These are phyloP conservation scores for Pyrus betulifolia DNA, from an alignment of 306 rosid species.

Conservation along the genomic window DNA sequence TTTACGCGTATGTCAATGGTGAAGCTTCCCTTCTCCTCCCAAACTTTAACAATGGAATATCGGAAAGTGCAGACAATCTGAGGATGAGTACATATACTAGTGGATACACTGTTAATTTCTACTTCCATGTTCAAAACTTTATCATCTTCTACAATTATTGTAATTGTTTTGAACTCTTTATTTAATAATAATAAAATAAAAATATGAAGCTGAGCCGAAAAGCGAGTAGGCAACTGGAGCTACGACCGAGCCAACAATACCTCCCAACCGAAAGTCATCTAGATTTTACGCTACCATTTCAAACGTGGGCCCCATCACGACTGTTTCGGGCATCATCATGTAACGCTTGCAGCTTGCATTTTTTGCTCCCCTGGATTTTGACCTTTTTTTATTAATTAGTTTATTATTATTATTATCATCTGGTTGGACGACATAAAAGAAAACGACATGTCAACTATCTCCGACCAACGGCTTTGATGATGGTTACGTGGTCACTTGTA, in stretches of 20 bases:
- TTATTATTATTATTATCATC: too few relatives aligned
- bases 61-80: neutral
- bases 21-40: neutral
- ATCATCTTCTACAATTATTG: too few relatives aligned
- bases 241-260: neutral
- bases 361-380: constrained; percentile 3
- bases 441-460: neutral
- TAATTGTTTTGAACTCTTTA: too few relatives aligned
- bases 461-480: constrained; percentile 1
- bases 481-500: constrained; percentile 23
- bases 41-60: neutral
- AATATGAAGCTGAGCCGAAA: constrained; percentile 12
- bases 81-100: too few relatives aligned
- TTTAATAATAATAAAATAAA: too few relatives aligned
- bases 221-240: neutral
- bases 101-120: too few relatives aligned
- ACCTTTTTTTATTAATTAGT: neutral
- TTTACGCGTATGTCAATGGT: neutral
- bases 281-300: neutral
- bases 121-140: too few relatives aligned
- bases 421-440: neutral
- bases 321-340: neutral
- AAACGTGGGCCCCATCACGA: constrained; percentile 5
- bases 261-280: neutral
- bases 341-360: neutral